phyloP scores from a whole-genome alignment of 2,329 filamentous ascomycete genomes.

The Dothistroma septosporum region DNA sequence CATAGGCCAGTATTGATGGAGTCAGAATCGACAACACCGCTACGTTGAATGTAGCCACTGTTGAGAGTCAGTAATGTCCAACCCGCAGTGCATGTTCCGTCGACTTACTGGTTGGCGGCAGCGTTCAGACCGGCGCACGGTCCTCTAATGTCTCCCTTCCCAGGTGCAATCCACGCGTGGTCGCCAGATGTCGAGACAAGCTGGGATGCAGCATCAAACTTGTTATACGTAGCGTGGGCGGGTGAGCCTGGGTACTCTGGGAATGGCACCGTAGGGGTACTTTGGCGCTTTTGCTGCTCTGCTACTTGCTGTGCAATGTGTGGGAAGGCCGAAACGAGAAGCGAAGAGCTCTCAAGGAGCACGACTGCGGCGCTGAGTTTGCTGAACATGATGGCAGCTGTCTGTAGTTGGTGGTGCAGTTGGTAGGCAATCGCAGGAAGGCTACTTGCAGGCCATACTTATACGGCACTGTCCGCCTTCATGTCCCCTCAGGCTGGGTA shows the following conservation, averaged over 20 bases:
- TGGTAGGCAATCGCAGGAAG: too few species aligned
- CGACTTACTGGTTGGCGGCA: conserved; percentile 26
- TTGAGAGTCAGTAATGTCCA: neutral
- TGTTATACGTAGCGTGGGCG: conserved; percentile 19
- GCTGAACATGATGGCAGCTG: neutral
- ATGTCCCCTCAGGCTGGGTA: neutral
- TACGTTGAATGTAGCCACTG: conserved; percentile 23
- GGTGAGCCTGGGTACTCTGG: conserved; percentile 24
- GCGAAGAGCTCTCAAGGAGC: conserved; percentile 1
- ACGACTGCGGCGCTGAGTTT: conserved; percentile 3
- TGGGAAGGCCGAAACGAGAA: conserved; percentile 18
- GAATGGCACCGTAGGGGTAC: conserved; percentile 18
- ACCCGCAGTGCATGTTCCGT: neutral
- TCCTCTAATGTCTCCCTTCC: conserved; percentile 24
- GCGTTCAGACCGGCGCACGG: conserved; percentile 27
- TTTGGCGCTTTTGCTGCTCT: conserved; percentile 15
- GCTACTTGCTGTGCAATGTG: conserved; percentile 24
- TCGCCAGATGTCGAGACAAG: conserved; percentile 27
- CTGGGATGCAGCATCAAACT: conserved; percentile 29
- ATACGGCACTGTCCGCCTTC: neutral
- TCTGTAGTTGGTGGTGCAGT: neutral
- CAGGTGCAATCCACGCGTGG: conserved; percentile 23
- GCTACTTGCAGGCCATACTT: neutral
- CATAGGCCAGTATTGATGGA: conserved; percentile 24
- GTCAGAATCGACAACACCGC: conserved; percentile 18